phyloP scores from a whole-genome alignment of 2,329 filamentous ascomycete species.

The Exophiala xenobiotica region DNA sequence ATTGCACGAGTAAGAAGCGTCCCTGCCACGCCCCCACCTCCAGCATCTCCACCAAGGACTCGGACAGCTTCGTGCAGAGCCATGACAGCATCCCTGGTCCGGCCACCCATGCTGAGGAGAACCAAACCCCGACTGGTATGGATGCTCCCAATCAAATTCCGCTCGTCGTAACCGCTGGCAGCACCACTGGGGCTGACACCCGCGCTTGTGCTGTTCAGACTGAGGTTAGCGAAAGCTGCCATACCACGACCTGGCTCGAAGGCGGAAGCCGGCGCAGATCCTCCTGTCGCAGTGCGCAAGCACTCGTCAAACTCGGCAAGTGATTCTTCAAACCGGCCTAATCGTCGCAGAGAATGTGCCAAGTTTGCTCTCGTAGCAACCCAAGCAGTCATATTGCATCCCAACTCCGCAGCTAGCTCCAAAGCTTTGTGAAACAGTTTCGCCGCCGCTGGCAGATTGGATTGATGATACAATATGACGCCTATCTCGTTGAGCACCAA shows the following conservation, averaged over 20 bases:
- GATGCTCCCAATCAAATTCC: constrained; percentile 46
- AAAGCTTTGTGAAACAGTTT: constrained; percentile 77
- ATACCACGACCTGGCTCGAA: constrained; percentile 22
- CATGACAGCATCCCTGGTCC: constrained; percentile 73
- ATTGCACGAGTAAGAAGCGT: constrained; percentile 46
- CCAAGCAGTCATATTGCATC: constrained; percentile 79
- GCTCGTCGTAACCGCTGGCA: constrained; percentile 48
- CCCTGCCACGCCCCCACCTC: constrained; percentile 48
- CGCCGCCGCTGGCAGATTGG: constrained; percentile 71
- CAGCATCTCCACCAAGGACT: constrained; percentile 48
- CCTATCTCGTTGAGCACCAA: constrained; percentile 93
- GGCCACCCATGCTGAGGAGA: constrained; percentile 69
- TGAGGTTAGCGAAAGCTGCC: constrained; percentile 23
- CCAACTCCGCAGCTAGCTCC: constrained; percentile 73
- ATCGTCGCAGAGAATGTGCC: constrained; percentile 78
- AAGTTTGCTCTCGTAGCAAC: constrained; percentile 83
- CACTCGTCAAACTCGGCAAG: constrained; percentile 84
- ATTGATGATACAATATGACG: constrained; percentile 91
- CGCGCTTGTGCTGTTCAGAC: constrained; percentile 16
- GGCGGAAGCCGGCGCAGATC: constrained; percentile 46
- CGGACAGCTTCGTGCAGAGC: constrained; percentile 72
- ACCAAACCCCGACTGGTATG: constrained; percentile 68
- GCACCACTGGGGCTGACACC: constrained; percentile 34
- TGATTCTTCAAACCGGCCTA: constrained; percentile 67
- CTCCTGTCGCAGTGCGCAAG: constrained; percentile 71